Evolutionary conservation across 192 early-diverging fungal species (phyloP).

Genomic region (Backusella mclennaniae): DNA sequence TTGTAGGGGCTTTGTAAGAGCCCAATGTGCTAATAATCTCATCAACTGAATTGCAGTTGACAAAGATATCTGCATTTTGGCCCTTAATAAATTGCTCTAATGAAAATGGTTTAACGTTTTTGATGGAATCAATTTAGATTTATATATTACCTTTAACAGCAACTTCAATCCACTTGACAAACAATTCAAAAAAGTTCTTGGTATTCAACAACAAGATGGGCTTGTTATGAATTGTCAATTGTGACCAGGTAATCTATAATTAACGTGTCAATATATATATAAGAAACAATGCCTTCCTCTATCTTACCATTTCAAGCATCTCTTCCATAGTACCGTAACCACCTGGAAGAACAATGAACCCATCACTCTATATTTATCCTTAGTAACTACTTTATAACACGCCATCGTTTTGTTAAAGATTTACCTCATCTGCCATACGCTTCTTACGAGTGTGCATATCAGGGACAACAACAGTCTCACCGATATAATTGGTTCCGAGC

Average conservation of each 20-base stretch:
- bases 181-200: slow-evolving; percentile 71
- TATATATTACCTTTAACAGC: slow-evolving; percentile 43
- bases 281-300: background rate
- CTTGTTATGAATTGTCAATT: slow-evolving; percentile 78
- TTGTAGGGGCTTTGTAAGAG: slow-evolving; percentile 44
- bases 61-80: slow-evolving; percentile 49
- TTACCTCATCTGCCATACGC: slow-evolving; percentile 64
- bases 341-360: slow-evolving; percentile 84
- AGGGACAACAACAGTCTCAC: slow-evolving; percentile 61
- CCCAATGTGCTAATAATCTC: slow-evolving; percentile 58
- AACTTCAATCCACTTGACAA: slow-evolving; percentile 62
- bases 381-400: background rate
- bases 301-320: slow-evolving; percentile 64
- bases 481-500: slow-evolving; percentile 29
- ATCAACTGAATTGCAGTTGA: slow-evolving; percentile 55
- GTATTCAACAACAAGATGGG: slow-evolving; percentile 80
- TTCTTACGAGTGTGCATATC: slow-evolving; percentile 87
- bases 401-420: background rate
- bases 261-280: background rate
- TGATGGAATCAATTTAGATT: too few relatives aligned
- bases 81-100: slow-evolving; percentile 62
- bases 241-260: slow-evolving; percentile 64
- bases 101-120: too few relatives aligned
- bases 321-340: slow-evolving; percentile 90
- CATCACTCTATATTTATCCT: slow-evolving; percentile 41